Percentiles rank a stretch among this genome's conserved stretches.
Conservation (phyloP, 164 flowering plant species). For the Protea cynaroides region DNA sequence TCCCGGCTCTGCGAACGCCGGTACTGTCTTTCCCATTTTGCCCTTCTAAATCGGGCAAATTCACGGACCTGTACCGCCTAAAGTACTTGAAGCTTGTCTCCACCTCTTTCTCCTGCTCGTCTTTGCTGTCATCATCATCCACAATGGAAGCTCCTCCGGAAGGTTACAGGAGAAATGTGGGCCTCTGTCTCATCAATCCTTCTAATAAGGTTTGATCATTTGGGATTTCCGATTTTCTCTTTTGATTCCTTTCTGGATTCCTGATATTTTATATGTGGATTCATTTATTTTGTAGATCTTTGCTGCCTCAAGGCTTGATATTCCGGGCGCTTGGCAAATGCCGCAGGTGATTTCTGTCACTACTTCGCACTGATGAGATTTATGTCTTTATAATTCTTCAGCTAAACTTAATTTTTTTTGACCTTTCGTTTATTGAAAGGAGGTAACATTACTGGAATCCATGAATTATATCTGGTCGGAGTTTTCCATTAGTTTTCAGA, state of each 20-base stretch:
- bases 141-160: conserved; percentile 77
- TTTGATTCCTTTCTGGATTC: background rate
- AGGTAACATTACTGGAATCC: no score
- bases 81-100: conserved; percentile 9
- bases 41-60: conserved; percentile 8
- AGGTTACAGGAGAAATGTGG: conserved; percentile 85
- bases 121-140: conserved; percentile 14
- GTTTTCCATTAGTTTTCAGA: no score
- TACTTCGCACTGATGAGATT: background rate
- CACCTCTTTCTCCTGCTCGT: conserved; percentile 6
- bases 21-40: conserved; percentile 5
- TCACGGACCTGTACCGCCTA: conserved; percentile 12
- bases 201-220: conserved; percentile 44
- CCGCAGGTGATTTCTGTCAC: conserved; percentile 54
- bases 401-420: no score
- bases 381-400: background rate
- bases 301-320: conserved; percentile 66
- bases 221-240: background rate
- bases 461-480: no score
- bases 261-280: background rate
- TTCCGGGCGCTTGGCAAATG: conserved; percentile 85
- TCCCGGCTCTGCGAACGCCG: background rate
- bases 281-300: conserved; percentile 41
- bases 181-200: conserved; percentile 71
- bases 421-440: no score